A percentile compares a stretch with the other conserved stretches of the same genome.
Evolutionary conservation across 2,329 filamentous ascomycete species (phyloP).

Genomic region (Laburnicola sp.): DNA sequence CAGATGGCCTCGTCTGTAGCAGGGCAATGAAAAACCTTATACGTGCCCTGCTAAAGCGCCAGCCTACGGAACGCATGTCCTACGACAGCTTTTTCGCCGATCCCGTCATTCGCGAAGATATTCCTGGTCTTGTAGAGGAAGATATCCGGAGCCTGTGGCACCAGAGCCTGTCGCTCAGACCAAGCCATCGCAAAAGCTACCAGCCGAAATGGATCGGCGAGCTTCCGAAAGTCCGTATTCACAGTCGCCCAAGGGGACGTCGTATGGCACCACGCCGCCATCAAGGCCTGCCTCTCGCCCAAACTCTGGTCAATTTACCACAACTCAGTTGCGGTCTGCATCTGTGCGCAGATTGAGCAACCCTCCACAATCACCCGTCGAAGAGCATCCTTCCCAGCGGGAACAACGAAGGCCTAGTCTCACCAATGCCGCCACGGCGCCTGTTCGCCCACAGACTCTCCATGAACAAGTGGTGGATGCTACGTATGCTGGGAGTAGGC

Average conservation of each 20-base stretch:
- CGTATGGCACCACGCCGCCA: slow-evolving; percentile 36
- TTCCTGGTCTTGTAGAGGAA: slow-evolving; percentile 79
- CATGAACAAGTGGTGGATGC: slow-evolving; percentile 42
- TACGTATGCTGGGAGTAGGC: slow-evolving; percentile 57
- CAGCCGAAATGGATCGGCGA: slow-evolving; percentile 33
- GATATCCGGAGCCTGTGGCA: slow-evolving; percentile 56
- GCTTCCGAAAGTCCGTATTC: slow-evolving; percentile 36
- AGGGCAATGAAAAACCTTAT: slow-evolving; percentile 80
- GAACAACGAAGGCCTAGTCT: slow-evolving; percentile 50
- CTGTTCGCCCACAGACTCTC: slow-evolving; percentile 44
- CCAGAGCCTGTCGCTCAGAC: slow-evolving; percentile 31
- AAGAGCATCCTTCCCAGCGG: slow-evolving; percentile 42
- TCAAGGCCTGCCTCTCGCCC: slow-evolving; percentile 39
- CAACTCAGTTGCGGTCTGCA: slow-evolving; percentile 29
- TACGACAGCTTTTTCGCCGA: slow-evolving; percentile 86
- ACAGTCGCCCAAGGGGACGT: slow-evolving; percentile 37
- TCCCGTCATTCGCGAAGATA: slow-evolving; percentile 70
- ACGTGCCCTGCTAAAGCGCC: slow-evolving; percentile 78
- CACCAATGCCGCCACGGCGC: slow-evolving; percentile 51
- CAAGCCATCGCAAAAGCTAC: slow-evolving; percentile 34
- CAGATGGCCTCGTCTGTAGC: slow-evolving; percentile 70
- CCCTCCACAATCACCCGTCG: slow-evolving; percentile 35
- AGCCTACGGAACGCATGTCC: slow-evolving; percentile 79
- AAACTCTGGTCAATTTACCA: slow-evolving; percentile 31
- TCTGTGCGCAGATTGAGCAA: slow-evolving; percentile 39